phyloP scores from a whole-genome alignment of 164 flowering plant genomes.

The Vitis labrusca region DNA sequence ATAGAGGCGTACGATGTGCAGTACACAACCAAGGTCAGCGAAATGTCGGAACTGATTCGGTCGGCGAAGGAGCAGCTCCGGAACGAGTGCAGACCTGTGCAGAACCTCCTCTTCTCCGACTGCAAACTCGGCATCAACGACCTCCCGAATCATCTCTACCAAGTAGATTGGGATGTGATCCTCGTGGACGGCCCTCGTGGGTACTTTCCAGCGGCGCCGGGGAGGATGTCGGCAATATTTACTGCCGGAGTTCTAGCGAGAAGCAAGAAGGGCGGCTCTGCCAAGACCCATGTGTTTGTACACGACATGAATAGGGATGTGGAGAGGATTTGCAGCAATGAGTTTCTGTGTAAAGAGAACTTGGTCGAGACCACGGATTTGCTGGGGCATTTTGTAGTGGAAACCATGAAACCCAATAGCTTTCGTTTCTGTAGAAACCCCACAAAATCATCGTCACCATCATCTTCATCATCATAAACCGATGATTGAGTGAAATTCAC shows the following conservation, averaged over 20 bases:
- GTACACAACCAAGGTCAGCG: slow-evolving; percentile 51
- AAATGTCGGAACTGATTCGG: slow-evolving; percentile 20
- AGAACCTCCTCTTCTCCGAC: slow-evolving; percentile 64
- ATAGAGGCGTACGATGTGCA: slow-evolving; percentile 87
- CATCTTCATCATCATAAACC: not conserved
- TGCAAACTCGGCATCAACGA: slow-evolving; percentile 60
- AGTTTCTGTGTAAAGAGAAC: slow-evolving; percentile 55
- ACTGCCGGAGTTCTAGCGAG: slow-evolving; percentile 58
- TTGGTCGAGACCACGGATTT: slow-evolving; percentile 37
- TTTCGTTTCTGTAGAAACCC: slow-evolving; percentile 30
- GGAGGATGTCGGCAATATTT: slow-evolving; percentile 61
- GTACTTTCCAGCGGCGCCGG: slow-evolving; percentile 43
- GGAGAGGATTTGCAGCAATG: slow-evolving; percentile 50
- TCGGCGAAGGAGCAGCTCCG: slow-evolving; percentile 15
- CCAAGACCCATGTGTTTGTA: slow-evolving; percentile 56
- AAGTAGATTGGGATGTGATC: slow-evolving; percentile 56
- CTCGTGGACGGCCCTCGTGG: slow-evolving; percentile 65
- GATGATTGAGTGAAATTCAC: slow-evolving; percentile 3
- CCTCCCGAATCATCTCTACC: slow-evolving; percentile 60
- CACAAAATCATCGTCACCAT: slow-evolving; percentile 4
- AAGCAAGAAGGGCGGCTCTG: slow-evolving; percentile 29
- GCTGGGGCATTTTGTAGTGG: slow-evolving; percentile 50
- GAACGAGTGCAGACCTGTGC: slow-evolving; percentile 56
- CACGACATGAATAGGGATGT: slow-evolving; percentile 54
- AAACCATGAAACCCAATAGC: slow-evolving; percentile 4